These are phyloP conservation scores for Heritiera fomes DNA, from an alignment of 345 rosid species.

Conservation along the genomic window DNA sequence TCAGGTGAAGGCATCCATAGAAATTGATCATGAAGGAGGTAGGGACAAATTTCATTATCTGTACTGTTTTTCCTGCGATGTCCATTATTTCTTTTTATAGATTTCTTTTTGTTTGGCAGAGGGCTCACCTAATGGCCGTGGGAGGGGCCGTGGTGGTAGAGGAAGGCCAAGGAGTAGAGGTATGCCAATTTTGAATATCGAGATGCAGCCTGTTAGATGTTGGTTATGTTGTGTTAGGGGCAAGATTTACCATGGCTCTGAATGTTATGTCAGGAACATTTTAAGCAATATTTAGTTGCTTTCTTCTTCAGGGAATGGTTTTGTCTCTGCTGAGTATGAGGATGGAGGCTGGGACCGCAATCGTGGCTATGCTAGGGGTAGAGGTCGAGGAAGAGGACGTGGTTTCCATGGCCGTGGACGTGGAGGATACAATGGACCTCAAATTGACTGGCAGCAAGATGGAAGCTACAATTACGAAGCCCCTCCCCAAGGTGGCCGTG, in stretches of 20 bases:
- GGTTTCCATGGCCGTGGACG: conserved; percentile 72
- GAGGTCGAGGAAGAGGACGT: conserved; percentile 87
- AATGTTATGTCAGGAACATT: background rate
- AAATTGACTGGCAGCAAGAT: conserved; percentile 61
- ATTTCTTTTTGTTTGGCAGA: conserved; percentile 34
- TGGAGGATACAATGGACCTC: conserved; percentile 83
- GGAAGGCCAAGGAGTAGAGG: conserved; percentile 55
- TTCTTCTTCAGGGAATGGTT: conserved; percentile 68
- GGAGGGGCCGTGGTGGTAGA: conserved; percentile 71
- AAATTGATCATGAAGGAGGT: conserved; percentile 73
- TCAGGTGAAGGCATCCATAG: conserved; percentile 51
- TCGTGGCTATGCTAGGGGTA: conserved; percentile 64
- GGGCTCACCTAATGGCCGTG: conserved; percentile 72
- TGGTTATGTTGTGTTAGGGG: background rate
- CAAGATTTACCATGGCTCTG: background rate
- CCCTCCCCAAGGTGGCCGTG: conserved; percentile 41
- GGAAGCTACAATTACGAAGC: conserved; percentile 65
- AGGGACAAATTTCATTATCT: background rate
- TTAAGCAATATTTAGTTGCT: background rate
- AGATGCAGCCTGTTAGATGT: background rate
- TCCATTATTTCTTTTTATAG: background rate
- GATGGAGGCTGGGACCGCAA: conserved; percentile 76
- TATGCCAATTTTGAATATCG: conserved; percentile 17
- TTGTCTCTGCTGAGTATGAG: conserved; percentile 58
- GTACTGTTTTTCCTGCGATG: background rate